Evolutionary conservation across 1,139 yeast genomes (phyloP), one percentile per base, ranked within the genome.

Genomic region (Nematodospora anomalae): DNA sequence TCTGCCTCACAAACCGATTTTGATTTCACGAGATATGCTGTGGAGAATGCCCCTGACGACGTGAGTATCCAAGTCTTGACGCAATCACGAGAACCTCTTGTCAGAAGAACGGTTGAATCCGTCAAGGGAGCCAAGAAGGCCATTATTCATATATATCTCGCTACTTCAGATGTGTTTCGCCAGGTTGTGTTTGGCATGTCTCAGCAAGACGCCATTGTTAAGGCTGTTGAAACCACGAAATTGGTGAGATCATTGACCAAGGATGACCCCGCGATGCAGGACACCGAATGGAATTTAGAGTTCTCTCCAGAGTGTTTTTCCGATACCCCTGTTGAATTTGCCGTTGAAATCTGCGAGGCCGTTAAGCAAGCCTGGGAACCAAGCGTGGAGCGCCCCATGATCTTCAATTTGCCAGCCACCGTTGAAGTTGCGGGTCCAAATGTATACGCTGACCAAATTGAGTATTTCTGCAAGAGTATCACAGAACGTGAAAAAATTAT

Each of bases 361-460:
- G 97, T 92, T 33, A 87, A 87, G 64, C 69, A 70, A 20, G 97
- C 92, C 6, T 92, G 98, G 98, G 89, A 71, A 42, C 97, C 97
- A 36, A 64, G 86, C 5, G 80, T 50, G 22, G 92, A 85, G 41
- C 74, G 78, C 48, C 96, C 96, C 42, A 88, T 92, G 51, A 88
- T 92, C 50, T 90, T 92, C 74, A 92, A 92, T 68, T 74, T 92
- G 52, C 98, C 98, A 8, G 97, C 98, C 28, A 92, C 98, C n/a
- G 97, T 92, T 26, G 98, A 92, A 68, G 85, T 90, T 76, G 71
- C 95, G 16, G 78, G 94, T 29, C 98, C 97, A 45, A 92, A 92
- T 60, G 81, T 90, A 30, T 92, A 88, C 55, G 98, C 97, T 36
- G 97, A 92, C 64, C 97, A 90, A 69, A 81, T 92, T 46, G 98